Evolutionary conservation across 2,329 filamentous ascomycete genomes (phyloP).

Genomic region (Aspergillus novoparasiticus): DNA sequence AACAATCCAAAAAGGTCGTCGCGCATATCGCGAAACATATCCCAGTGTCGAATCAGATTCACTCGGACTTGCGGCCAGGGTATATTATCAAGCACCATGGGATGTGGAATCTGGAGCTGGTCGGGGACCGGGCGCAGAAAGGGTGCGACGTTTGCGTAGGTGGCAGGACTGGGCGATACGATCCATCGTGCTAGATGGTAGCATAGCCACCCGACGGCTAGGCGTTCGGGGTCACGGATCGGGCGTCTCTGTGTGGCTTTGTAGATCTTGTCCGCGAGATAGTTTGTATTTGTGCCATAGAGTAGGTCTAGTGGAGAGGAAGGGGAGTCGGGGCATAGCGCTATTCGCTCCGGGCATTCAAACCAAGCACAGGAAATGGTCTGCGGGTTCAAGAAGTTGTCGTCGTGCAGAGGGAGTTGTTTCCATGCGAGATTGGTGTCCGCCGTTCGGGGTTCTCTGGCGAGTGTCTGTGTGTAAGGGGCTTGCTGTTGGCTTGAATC

Average conservation of each 20-base stretch:
- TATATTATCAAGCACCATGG: constrained; percentile 22
- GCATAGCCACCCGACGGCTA: constrained; percentile 24
- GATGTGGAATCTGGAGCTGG: constrained; percentile 25
- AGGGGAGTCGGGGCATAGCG: constrained; percentile 21
- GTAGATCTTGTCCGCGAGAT: constrained; percentile 29
- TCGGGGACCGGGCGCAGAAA: constrained; percentile 23
- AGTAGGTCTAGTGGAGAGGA: constrained; percentile 29
- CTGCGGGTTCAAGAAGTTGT: constrained; percentile 15
- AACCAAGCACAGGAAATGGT: constrained; percentile 20
- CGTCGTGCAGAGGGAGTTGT: constrained; percentile 19
- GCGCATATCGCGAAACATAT: constrained; percentile 12
- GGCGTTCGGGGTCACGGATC: constrained; percentile 28
- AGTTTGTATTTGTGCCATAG: constrained; percentile 29
- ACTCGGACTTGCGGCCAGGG: constrained; percentile 21
- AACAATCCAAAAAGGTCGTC: neutral
- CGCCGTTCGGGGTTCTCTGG: neutral
- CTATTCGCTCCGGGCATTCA: constrained; percentile 21
- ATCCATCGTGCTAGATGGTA: constrained; percentile 30
- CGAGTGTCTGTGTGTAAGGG: neutral
- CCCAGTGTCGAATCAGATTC: neutral
- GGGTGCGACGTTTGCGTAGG: constrained; percentile 20
- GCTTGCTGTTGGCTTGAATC: neutral
- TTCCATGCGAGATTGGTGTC: constrained; percentile 11
- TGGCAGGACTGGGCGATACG: constrained; percentile 21
- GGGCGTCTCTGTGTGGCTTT: constrained; percentile 21